Conservation (phyloP, 441 rosid species). For the Populus hybrid region DNA sequence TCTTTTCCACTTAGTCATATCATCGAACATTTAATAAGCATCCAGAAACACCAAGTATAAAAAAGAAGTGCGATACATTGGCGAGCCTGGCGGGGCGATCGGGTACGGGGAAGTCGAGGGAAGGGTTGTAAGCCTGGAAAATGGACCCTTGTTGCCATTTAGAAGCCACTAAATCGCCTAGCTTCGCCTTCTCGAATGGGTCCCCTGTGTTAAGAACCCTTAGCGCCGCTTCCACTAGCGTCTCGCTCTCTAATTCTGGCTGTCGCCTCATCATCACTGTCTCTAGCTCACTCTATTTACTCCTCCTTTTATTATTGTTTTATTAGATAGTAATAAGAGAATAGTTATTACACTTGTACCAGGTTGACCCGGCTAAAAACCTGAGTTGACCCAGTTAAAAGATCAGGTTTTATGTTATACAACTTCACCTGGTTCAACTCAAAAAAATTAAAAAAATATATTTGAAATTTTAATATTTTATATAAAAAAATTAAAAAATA, state of each 20-base stretch:
- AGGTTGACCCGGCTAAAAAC: too few species aligned
- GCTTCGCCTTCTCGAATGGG: constrained; percentile 70
- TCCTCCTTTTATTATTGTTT: too few species aligned
- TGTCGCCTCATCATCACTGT: constrained; percentile 23
- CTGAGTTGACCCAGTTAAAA: too few species aligned
- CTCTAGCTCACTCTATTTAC: background rate
- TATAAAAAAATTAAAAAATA: too few species aligned
- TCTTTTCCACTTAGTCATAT: constrained; percentile 21
- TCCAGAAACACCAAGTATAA: too few species aligned
- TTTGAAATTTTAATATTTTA: too few species aligned
- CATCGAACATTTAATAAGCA: constrained; percentile 7
- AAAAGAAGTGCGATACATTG: constrained; percentile 29
- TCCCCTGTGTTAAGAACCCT: constrained; percentile 71
- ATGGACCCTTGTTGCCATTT: constrained; percentile 76
- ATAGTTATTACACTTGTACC: too few species aligned
- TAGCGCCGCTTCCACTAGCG: constrained; percentile 69
- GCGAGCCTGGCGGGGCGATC: constrained; percentile 78
- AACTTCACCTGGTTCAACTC: too few species aligned
- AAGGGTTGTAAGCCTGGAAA: constrained; percentile 45
- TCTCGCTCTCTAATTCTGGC: constrained; percentile 36
- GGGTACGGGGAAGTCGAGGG: constrained; percentile 55
- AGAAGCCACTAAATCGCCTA: constrained; percentile 66
- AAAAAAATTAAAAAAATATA: too few species aligned
- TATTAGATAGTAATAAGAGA: too few species aligned
- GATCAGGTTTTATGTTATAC: rapidly evolving